phyloP scores from a whole-genome alignment of 2,329 filamentous ascomycete species.

The Fusarium clavum region DNA sequence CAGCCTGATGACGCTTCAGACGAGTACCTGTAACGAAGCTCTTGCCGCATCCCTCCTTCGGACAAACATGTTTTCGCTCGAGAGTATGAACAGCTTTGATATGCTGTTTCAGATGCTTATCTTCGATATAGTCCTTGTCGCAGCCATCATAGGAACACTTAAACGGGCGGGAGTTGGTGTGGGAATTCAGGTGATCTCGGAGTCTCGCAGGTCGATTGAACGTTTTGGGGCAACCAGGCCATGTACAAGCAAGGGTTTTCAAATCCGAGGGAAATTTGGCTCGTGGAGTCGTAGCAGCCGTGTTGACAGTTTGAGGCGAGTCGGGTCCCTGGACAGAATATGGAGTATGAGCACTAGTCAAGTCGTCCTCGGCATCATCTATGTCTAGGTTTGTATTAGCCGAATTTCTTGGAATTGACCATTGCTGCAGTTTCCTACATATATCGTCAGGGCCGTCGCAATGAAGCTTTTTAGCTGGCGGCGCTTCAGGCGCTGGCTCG shows the following conservation, averaged over 20 bases:
- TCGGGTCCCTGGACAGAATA: slow-evolving; percentile 49
- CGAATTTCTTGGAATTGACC: background rate
- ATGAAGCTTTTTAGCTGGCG: slow-evolving; percentile 46
- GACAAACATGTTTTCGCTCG: slow-evolving; percentile 77
- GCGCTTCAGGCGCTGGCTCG: slow-evolving; percentile 40
- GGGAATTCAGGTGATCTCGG: slow-evolving; percentile 82
- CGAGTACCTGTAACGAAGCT: slow-evolving; percentile 84
- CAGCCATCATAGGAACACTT: slow-evolving; percentile 77
- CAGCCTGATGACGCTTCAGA: slow-evolving; percentile 79
- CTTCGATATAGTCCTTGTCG: slow-evolving; percentile 85
- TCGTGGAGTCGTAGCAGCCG: slow-evolving; percentile 56
- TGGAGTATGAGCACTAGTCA: slow-evolving; percentile 49
- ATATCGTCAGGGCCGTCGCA: slow-evolving; percentile 30
- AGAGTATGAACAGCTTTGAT: slow-evolving; percentile 83
- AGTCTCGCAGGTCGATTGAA: slow-evolving; percentile 90
- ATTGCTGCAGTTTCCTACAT: slow-evolving; percentile 34
- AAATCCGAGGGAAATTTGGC: slow-evolving; percentile 74
- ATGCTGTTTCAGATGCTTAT: slow-evolving; percentile 88
- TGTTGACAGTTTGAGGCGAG: slow-evolving; percentile 48
- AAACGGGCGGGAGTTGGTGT: slow-evolving; percentile 86
- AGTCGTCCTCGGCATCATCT: slow-evolving; percentile 52
- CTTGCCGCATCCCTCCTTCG: slow-evolving; percentile 79
- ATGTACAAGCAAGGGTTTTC: slow-evolving; percentile 82
- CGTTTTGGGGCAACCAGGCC: slow-evolving; percentile 79
- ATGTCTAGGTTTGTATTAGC: slow-evolving; percentile 41